phyloP scores from a whole-genome alignment of 345 rosid species.

The Theobroma cacao region DNA sequence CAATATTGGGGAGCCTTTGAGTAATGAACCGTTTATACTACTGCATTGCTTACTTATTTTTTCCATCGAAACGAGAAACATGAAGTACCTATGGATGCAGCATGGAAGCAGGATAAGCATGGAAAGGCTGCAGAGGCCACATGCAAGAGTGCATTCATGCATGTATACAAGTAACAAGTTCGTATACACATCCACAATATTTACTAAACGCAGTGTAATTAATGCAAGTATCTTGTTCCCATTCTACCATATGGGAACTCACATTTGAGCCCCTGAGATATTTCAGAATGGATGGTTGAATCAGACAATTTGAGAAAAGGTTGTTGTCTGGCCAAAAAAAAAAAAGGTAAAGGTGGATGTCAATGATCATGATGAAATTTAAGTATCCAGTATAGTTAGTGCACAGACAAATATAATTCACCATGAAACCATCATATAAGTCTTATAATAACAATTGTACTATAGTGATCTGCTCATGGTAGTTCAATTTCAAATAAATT shows the following conservation, averaged over 20 bases:
- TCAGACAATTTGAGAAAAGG: background rate
- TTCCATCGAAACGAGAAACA: background rate
- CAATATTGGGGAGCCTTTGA: background rate
- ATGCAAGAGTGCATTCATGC: background rate
- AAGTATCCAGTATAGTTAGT: background rate
- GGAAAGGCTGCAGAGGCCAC: background rate
- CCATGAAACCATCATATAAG: background rate
- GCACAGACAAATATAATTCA: background rate
- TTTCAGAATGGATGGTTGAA: background rate
- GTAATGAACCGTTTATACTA: background rate
- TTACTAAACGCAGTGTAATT: background rate
- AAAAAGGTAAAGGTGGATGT: background rate
- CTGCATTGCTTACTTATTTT: background rate
- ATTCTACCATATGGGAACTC: background rate
- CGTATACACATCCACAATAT: background rate
- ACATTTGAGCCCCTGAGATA: background rate
- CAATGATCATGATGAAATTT: background rate
- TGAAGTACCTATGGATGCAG: background rate
- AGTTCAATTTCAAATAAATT: background rate
- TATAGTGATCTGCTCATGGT: background rate
- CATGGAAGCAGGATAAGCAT: background rate
- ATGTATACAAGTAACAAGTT: no score
- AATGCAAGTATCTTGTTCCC: background rate
- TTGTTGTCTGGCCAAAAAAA: no score
- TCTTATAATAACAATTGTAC: background rate